A percentile compares a stretch with the other conserved stretches of the same genome.
Evolutionary conservation across 2,329 filamentous ascomycete species (phyloP).

Genomic region (Dryadomyces quercus-mongolicae): DNA sequence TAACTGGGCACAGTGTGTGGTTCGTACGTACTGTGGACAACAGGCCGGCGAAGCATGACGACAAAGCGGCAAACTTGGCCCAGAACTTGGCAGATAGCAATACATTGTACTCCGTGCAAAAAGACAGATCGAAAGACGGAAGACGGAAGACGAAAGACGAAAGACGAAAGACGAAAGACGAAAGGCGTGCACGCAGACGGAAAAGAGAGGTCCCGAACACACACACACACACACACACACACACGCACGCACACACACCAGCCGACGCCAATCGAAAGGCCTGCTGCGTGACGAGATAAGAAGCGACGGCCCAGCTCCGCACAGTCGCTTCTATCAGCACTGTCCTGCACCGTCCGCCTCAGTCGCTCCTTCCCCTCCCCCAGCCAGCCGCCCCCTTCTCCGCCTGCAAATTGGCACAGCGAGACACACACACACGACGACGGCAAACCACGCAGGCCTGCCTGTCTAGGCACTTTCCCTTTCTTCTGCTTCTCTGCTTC

Average conservation of each 20-base stretch:
- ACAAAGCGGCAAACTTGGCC: neutral
- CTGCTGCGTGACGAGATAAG: slow-evolving; percentile 1
- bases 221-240: neutral
- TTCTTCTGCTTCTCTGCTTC: neutral
- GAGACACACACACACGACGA: slow-evolving; percentile 1
- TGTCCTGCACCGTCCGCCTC: neutral
- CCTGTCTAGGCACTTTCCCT: neutral
- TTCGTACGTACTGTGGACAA: neutral
- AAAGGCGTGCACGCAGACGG: neutral
- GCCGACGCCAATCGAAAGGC: neutral
- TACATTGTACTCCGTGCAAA: neutral
- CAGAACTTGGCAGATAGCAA: neutral
- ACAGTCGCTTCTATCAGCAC: neutral
- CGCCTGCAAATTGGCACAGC: slow-evolving; percentile 2
- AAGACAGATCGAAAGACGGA: neutral
- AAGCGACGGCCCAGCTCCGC: neutral
- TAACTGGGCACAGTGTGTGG: neutral
- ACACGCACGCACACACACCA: neutral
- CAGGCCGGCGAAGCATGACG: neutral
- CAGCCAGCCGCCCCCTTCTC: neutral
- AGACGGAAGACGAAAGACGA: neutral
- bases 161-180: neutral
- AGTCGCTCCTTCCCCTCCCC: neutral
- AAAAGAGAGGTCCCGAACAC: neutral
- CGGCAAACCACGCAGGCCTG: neutral